Base-by-base conservation (phyloP, 768 basidiomycete genomes). In the Tulasnella sp. region DNA sequence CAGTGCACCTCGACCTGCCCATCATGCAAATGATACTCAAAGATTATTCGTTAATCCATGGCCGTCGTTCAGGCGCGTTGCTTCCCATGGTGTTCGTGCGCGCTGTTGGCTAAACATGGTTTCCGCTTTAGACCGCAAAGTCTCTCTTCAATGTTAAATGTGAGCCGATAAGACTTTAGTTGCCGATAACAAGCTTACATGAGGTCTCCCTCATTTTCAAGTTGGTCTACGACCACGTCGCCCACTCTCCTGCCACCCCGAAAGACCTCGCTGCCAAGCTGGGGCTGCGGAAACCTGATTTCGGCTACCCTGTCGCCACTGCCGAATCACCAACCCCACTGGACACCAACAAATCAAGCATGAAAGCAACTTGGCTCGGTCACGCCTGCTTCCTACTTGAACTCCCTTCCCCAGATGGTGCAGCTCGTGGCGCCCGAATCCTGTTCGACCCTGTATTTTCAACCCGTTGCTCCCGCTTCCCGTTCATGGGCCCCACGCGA, bases 331-430 rank as follows among this genome's bases (percentile, higher is more conserved):
- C 40, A 44, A 15, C 32, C 5, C 9, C 9, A 0, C 29, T 78
- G 61, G 80, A 78, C 5, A 26, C 69, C 0, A 48, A 77, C 2
- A 71, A 69, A 4, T 80, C 79, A 0, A 78, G 76, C 4, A 85
- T 89, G 42, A 88, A 87, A 79, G 83, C 87, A 7, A 89, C 88
- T 0, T 89, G 88, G 88, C 84, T 89, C 0, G 88, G 88, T 10
- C 89, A 89, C 82, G 89, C 88, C 0, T 89, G 86, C 73, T 89
- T 89, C 82, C 82, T 89, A 2, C 83, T 89, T 20, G 88, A 89
- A 82, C 83, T 89, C 61, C 89, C 88, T 1, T 82, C 81, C 7
- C 80, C 84, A 1, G 81, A 83, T 3, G 81, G 80, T 1, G 78
- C 80, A 10, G 71, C 78, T 74, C 83, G 84, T 57, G 88, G 89